Base-by-base conservation (phyloP, 306 rosid genomes). In the Luffa aegyptiaca region DNA sequence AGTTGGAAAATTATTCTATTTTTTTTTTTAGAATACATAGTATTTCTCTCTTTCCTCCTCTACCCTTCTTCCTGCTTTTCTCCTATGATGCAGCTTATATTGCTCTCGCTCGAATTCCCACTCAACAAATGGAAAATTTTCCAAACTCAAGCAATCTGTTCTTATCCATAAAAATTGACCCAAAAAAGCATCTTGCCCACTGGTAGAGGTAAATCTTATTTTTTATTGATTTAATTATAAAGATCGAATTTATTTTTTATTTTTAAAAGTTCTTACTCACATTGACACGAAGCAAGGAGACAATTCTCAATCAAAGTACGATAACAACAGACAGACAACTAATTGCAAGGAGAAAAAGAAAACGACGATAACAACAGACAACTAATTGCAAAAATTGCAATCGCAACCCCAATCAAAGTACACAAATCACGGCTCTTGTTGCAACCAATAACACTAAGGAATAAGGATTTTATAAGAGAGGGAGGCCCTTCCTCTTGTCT, bases 281-380 rank as follows among this genome's bases (percentile, higher is more conserved):
- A 68, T 86, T 86, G 31, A 90, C 87, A 2, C 88, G 89, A 16
- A 91, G 83, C 13, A 90, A 68, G 35, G 92, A 89, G 55, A 63
- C 83, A 86, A 75, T 91, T 90, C 2, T n/a, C n/a, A n/a, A n/a
- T n/a, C n/a, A n/a, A n/a, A n/a, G n/a, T n/a, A n/a, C n/a, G n/a
- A n/a, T n/a, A n/a, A n/a, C n/a, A n/a, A n/a, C n/a, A n/a, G n/a
- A n/a, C n/a, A n/a, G n/a, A n/a, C n/a, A n/a, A n/a, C n/a, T n/a
- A n/a, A n/a, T n/a, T n/a, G n/a, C n/a, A n/a, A n/a, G n/a, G n/a
- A 70, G 76, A 70, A 70, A 70, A 70, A 44, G 75, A 68, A 44
- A 41, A 70, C 14, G 33, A 39, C 31, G 49, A 66, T 36, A 36
- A 64, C 73, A 65, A 69, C 75, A 69, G 35, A 41, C 35, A 69